Base-by-base conservation (phyloP, 1,139 yeast genomes). In the Kurtzmaniella quercitrusa region DNA sequence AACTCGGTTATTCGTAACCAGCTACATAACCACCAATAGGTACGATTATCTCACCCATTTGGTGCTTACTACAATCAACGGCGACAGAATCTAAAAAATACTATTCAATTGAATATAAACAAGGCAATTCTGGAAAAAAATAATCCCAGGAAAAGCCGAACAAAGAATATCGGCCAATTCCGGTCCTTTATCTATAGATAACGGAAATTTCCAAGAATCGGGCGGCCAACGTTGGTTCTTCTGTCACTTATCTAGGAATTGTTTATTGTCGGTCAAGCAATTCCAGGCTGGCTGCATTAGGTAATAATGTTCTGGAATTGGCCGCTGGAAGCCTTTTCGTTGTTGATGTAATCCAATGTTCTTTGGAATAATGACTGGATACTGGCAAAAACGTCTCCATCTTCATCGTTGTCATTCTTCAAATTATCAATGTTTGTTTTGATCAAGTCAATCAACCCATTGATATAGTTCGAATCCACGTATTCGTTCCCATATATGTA, bases 361-460 rank as follows among this genome's bases (percentile, higher is more conserved):
- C 95, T 71, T 49, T 77, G 74, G 56, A 87, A 85, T 58, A 80
- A 63, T 14, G 50, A 52, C 38, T 57, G 57, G 33, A 68, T 65
- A 31, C 60, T 59, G 16, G 52, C 55, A 46, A 69, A 66, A 37
- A 68, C 53, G 17, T 63, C 64, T 36, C 66, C 64, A 50, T 70
- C 75, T 39, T 60, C 65, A 37, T 61, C 64, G 18, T 60, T 41
- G 29, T 65, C 68, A 33, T 64, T 67, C 37, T 57, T 59, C 50
- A 83, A 63, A 40, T 81, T 78, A 37, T 79, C 82, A 47, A 91
- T 66, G 57, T 88, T 91, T 24, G 89, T 83, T 54, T 79, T 81
- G 46, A 91, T 87, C 53, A 93, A 72, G 53, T 89, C 96, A 48
- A 93, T 85, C 49, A 93, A 69, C 7, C 97, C 95, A 56, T 86